Base-by-base conservation (phyloP, 2,329 filamentous ascomycete species). In the Cytospora piceae region DNA sequence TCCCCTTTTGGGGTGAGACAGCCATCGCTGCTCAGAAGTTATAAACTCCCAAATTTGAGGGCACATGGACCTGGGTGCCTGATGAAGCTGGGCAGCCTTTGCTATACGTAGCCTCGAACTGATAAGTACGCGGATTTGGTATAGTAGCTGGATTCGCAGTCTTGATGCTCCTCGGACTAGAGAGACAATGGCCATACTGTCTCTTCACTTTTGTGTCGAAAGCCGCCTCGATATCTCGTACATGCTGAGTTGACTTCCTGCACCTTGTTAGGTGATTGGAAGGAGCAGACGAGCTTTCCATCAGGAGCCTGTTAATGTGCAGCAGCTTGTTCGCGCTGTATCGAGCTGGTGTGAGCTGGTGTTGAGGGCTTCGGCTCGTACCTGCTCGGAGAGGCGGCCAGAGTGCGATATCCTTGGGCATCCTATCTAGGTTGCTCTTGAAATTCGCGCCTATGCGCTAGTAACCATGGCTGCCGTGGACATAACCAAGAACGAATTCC, bases 261-360 rank as follows among this genome's bases (percentile, higher is more conserved):
- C 12, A 37, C 3, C 11, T 15, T 37, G 2, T 37, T 37, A 12
- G 34, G 34, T 37, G 12, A 37, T 8, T 9, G 11, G 2, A 37
- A 37, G 34, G 12, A 37, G 11, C 4, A 15, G 34, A 37, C 14
- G 12, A 15, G 34, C 34, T 37, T 15, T 37, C 11, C 32, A 11
- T 34, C 7, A 34, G 11, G 32, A 34, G 2, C 7, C 8, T 12
- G 32, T 3, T 29, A 39, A 56, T 29, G 70, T 86, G 83, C 1
- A 85, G 85, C 0, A 84, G 79, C 0, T 71, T 71, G 7, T 76
- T 76, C 3, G 80, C 77, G 24, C 80, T 80, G 76, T 86, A 87
- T 87, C 85, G 6, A 87, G 74, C 17, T 80, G 78, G 72, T 86
- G 85, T 14, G 85, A 75, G 31, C 83, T 84, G 4, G 79, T 71